Base-by-base conservation (phyloP, 1,139 yeast species). In the Suhomyces anneliseae region DNA sequence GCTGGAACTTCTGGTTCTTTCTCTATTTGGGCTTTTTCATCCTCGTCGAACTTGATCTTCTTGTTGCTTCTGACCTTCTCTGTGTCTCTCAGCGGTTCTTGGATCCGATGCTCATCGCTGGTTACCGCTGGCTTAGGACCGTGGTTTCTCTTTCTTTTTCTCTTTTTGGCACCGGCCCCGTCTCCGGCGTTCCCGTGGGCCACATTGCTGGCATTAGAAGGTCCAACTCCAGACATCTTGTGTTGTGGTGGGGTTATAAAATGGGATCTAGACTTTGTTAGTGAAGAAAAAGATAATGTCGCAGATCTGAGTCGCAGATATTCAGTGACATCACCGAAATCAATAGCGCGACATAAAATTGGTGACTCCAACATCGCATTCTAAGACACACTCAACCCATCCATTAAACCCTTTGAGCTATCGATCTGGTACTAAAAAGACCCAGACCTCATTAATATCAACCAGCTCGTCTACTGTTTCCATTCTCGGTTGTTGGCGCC, bases 21-120 rank as follows among this genome's bases (percentile, higher is more conserved):
- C 10, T 35, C 31, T 32, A 10, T 35, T 43, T 7, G 42, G 33
- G 14, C 33, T 32, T 10, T 12, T n/a, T 47, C 57, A 8, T 52
- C 60, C 27, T 58, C 68, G 38, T 54, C 65, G 38, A 69, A 69
- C 54, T 58, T 67, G 40, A 60, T 53, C 56, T 69, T 71, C 55
- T 69, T 70, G 51, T 66, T 64, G 34, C 57, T 49, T 36, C 58
- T 47, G 39, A 48, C 44, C 38, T 40, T 44, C 27, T 47, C 45
- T 11, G 39, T 15, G 14, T 26, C 34, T 32, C 29, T 44, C n/a
- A 26, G 32, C 27, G 32, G 47, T 15, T 29, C 31, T 24, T 32
- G 44, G 12, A 26, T 27, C 34, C 35, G 47, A 33, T 40, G 39
- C 36, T 46, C 47, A 32, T 38, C 48, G 46, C 38, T 24, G n/a